Percentiles rank a stretch among this genome's conserved stretches.
Evolutionary conservation across 345 rosid genomes (phyloP).

Genomic region (Odontarrhena argentea): DNA sequence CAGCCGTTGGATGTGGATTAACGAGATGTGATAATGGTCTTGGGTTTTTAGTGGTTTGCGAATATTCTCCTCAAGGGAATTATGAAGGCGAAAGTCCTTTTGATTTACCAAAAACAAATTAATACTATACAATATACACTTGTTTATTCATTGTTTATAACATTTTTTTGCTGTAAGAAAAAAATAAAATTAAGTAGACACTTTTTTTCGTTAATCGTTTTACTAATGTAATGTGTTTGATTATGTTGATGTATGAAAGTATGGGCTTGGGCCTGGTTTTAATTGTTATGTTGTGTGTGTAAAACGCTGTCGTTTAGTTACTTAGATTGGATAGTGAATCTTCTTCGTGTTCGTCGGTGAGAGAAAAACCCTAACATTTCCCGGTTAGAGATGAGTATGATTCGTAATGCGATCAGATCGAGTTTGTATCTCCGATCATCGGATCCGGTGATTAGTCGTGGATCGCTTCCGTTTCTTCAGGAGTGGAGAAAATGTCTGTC

Average conservation of each 20-base stretch:
- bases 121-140: not conserved
- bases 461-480: conserved; percentile 38
- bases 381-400: conserved; percentile 47
- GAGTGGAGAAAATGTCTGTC: conserved; percentile 50
- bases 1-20: conserved; percentile 45
- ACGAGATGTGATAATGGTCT: conserved; percentile 23
- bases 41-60: conserved; percentile 45
- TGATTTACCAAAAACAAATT: conserved; percentile 4
- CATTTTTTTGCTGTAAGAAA: no score
- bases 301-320: conserved; percentile 14
- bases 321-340: not conserved
- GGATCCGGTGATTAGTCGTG: conserved; percentile 16
- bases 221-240: conserved; percentile 23
- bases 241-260: not conserved
- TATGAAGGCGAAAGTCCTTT: conserved; percentile 47
- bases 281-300: not conserved
- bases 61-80: conserved; percentile 53
- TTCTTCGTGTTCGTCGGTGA: conserved; percentile 26
- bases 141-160: no score
- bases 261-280: conserved; percentile 2
- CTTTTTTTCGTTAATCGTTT: not conserved
- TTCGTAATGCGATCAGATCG: conserved; percentile 45
- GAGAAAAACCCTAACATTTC: conserved; percentile 37
- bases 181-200: no score
- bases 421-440: conserved; percentile 29